Conservation (phyloP, 2,329 filamentous ascomycete species). For the Neopestalotiopsis clavispora region DNA sequence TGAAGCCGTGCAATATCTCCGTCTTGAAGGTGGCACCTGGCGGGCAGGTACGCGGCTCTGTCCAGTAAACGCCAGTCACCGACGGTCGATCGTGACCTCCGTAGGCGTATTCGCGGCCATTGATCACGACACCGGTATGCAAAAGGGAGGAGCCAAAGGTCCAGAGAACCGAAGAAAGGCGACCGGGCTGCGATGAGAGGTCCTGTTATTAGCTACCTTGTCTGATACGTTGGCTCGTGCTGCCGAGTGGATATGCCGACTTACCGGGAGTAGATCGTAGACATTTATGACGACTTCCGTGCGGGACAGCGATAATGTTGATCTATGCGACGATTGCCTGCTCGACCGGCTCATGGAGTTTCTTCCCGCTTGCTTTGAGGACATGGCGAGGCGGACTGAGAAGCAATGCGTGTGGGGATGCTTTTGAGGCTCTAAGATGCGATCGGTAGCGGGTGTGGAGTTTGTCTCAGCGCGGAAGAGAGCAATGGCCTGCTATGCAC, state of each 20-base stretch:
- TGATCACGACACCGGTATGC: slow-evolving; percentile 83
- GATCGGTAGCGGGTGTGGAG: neutral
- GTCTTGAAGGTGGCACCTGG: slow-evolving; percentile 78
- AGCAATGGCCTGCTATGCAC: neutral
- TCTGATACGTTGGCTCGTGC: neutral
- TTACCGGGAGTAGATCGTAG: slow-evolving; percentile 76
- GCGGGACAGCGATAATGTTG: slow-evolving; percentile 71
- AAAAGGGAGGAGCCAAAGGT: slow-evolving; percentile 76
- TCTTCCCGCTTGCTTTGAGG: slow-evolving; percentile 45
- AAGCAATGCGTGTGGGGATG: neutral
- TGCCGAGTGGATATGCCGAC: slow-evolving; percentile 23
- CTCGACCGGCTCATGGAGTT: slow-evolving; percentile 40
- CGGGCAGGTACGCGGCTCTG: slow-evolving; percentile 71
- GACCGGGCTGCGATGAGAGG: slow-evolving; percentile 62
- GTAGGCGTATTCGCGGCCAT: slow-evolving; percentile 81
- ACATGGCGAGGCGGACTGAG: slow-evolving; percentile 36
- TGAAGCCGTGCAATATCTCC: slow-evolving; percentile 81
- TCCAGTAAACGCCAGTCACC: slow-evolving; percentile 84
- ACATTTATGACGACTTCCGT: slow-evolving; percentile 78
- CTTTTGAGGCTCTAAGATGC: slow-evolving; percentile 11
- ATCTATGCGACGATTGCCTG: slow-evolving; percentile 55
- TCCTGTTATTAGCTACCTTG: neutral
- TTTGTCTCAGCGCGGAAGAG: neutral
- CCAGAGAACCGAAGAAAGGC: slow-evolving; percentile 79
- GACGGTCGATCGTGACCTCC: slow-evolving; percentile 76